These are phyloP conservation scores for Stentor coeruleus DNA, from an alignment of 73 alveolate genomes.

Conservation along the genomic window DNA sequence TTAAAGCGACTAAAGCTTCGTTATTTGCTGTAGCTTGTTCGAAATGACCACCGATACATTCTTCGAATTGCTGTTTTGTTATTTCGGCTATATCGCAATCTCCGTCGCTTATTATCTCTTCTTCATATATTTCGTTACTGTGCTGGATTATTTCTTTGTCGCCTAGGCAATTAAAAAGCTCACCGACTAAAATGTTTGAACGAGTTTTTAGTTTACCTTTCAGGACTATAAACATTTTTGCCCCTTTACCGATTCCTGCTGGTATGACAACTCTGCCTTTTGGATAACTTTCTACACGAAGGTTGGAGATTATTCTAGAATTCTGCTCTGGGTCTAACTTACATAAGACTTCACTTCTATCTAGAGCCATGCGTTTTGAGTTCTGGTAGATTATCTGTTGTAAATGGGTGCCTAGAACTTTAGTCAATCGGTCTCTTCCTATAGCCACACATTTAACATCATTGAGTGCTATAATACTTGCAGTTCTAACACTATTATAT, in stretches of 20 bases:
- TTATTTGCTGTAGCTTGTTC: neutral
- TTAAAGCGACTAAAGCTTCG: conserved; percentile 28
- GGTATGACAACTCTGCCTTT: neutral
- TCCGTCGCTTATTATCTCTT: neutral
- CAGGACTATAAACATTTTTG: neutral
- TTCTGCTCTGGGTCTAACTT: neutral
- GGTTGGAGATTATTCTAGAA: no score
- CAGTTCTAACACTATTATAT: conserved; percentile 45
- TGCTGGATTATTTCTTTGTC: conserved; percentile 17
- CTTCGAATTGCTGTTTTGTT: conserved; percentile 14
- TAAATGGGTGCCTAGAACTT: conserved; percentile 43
- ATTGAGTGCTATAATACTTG: conserved; percentile 50
- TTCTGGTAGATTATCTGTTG: conserved; percentile 33
- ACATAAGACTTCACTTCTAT: neutral
- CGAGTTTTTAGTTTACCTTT: neutral
- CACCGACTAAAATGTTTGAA: neutral
- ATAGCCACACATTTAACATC: conserved; percentile 42
- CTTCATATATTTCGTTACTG: conserved; percentile 14
- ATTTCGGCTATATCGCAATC: neutral
- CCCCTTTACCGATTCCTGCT: neutral
- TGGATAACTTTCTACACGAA: neutral
- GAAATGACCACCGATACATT: conserved; percentile 19
- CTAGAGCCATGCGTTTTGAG: neutral
- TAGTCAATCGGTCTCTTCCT: conserved; percentile 41
- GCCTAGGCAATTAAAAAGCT: conserved; percentile 5